A percentile compares a stretch with the other conserved stretches of the same genome.
Conservation (phyloP, 2,329 filamentous ascomycete species). For the Lecanoromycetidae sp. region DNA sequence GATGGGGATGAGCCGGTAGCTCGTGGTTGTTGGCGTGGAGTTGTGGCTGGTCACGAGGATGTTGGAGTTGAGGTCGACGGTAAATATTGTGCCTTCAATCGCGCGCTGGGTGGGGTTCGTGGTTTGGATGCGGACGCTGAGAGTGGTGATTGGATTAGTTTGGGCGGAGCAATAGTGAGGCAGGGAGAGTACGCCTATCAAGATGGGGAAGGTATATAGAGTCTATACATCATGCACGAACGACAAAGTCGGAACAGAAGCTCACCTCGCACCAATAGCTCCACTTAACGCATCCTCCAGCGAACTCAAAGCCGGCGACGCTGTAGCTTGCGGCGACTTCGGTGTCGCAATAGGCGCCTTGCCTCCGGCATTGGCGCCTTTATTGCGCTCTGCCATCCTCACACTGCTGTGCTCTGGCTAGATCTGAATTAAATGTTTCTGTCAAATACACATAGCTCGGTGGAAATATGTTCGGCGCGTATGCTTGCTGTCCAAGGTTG, state of each 20-base stretch:
- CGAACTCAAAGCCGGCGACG: conserved; percentile 32
- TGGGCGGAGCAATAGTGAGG: conserved; percentile 1
- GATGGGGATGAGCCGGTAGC: conserved; percentile 50
- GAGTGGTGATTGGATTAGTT: not conserved
- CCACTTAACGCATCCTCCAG: conserved; percentile 44
- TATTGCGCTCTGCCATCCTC: conserved; percentile 44
- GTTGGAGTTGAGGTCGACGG: conserved; percentile 48
- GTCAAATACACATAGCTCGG: conserved; percentile 8
- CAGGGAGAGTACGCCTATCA: not conserved
- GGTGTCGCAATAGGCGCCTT: conserved; percentile 40
- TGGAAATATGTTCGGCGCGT: not conserved
- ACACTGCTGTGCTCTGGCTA: conserved; percentile 15
- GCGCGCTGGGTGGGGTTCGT: conserved; percentile 37
- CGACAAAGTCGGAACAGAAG: not conserved
- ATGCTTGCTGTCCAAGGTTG: not conserved
- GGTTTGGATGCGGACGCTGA: conserved; percentile 48
- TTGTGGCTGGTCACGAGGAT: conserved; percentile 47
- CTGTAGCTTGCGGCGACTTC: conserved; percentile 23
- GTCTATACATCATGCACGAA: no score
- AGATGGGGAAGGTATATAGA: no score
- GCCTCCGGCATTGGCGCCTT: conserved; percentile 32
- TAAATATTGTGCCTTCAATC: conserved; percentile 51
- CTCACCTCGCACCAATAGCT: conserved; percentile 51
- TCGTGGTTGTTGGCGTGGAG: conserved; percentile 32
- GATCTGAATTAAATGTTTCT: not conserved